Percentiles rank a stretch among this genome's conserved stretches.
Evolutionary conservation across 257 asterid species (phyloP).

Genomic region (Salvia splendens): DNA sequence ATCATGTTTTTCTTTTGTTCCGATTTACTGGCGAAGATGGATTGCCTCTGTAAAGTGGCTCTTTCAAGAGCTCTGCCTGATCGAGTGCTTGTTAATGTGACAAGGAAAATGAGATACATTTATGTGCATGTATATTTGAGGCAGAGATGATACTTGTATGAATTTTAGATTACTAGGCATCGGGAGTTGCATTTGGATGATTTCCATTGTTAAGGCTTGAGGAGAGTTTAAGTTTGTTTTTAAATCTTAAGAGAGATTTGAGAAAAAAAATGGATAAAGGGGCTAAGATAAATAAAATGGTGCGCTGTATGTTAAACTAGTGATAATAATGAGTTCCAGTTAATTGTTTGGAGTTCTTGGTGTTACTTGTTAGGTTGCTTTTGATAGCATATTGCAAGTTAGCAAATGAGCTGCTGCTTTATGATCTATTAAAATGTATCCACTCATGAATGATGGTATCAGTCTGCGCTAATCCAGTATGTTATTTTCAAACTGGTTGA

Average conservation of each 20-base stretch:
- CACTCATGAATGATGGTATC: neutral
- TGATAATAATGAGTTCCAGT: too few relatives aligned
- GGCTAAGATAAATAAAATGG: neutral
- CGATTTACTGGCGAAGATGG: conserved; percentile 7
- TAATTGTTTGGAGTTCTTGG: neutral
- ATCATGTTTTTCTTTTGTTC: neutral
- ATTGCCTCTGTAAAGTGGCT: neutral
- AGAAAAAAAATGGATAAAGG: conserved; percentile 3
- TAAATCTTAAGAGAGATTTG: neutral
- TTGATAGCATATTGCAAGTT: conserved; percentile 2
- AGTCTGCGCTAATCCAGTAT: neutral
- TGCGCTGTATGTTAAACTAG: neutral
- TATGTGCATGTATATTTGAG: too few relatives aligned
- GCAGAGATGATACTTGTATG: neutral
- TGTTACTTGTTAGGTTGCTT: neutral
- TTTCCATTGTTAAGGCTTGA: neutral
- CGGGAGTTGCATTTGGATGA: neutral
- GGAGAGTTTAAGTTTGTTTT: conserved; percentile 20
- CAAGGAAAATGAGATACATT: conserved; percentile 8
- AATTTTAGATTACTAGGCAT: neutral
- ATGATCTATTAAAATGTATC: neutral
- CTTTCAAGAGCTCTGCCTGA: neutral
- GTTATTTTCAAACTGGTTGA: neutral
- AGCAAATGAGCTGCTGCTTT: neutral
- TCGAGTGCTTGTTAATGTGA: conserved; percentile 24